These are phyloP conservation scores for Gentiana dahurica DNA, from an alignment of 257 asterid genomes.

Conservation along the genomic window DNA sequence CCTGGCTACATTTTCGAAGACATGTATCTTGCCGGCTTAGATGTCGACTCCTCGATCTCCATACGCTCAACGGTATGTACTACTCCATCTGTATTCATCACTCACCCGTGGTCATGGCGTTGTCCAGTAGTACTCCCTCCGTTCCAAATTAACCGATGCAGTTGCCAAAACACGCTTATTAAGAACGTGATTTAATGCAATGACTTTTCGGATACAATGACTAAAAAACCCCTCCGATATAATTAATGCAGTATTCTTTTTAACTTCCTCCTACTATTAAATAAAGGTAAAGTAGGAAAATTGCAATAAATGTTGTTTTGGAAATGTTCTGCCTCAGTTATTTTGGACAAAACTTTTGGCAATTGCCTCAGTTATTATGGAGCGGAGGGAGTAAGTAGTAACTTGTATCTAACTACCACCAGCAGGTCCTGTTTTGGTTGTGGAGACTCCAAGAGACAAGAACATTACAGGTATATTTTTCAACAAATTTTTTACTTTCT, in stretches of 20 bases:
- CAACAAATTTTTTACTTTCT: too few relatives aligned
- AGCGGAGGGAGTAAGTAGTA: neutral
- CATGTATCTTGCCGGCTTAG: constrained; percentile 37
- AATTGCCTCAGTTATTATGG: too few relatives aligned
- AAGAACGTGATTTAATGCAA: too few relatives aligned
- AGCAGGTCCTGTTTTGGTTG: constrained; percentile 73
- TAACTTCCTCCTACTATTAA: too few relatives aligned
- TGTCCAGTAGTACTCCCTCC: neutral
- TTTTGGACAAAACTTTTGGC: too few relatives aligned
- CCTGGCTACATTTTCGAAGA: constrained; percentile 56
- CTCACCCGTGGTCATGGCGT: neutral
- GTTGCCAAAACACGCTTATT: too few relatives aligned
- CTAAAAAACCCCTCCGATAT: too few relatives aligned
- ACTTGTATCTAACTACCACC: neutral
- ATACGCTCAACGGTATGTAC: constrained; percentile 44
- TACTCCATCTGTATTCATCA: neutral
- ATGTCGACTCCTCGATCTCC: constrained; percentile 68
- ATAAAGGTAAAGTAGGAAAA: neutral
- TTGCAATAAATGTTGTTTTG: neutral
- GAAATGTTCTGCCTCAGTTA: neutral
- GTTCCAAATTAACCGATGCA: too few relatives aligned
- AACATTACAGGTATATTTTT: constrained; percentile 58
- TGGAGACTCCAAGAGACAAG: constrained; percentile 70
- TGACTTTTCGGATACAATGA: too few relatives aligned
- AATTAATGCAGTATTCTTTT: too few relatives aligned